These are phyloP conservation scores for Dentipellis fragilis DNA, from an alignment of 768 basidiomycete genomes.

Conservation along the genomic window DNA sequence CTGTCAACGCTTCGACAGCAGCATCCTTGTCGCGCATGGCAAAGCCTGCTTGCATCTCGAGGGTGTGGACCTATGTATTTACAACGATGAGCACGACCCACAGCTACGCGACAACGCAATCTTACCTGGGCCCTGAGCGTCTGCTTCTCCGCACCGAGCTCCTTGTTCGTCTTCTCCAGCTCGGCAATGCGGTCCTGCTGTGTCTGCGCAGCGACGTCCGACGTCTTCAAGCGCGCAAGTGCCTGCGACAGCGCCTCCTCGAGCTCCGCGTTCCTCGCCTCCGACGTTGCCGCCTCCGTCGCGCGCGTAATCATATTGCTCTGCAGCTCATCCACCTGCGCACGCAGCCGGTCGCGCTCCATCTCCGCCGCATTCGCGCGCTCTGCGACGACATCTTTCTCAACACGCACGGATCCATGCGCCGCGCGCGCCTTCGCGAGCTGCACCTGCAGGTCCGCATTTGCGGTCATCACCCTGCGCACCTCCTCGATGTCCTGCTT, in stretches of 20 bases:
- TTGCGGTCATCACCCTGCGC: slow-evolving; percentile 38
- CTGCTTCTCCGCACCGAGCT: slow-evolving; percentile 46
- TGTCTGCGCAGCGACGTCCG: slow-evolving; percentile 57
- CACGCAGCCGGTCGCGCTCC: slow-evolving; percentile 54
- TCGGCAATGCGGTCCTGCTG: slow-evolving; percentile 50
- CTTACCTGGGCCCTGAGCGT: slow-evolving; percentile 51
- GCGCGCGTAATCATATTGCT: slow-evolving; percentile 30
- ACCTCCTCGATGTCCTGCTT: slow-evolving; percentile 65
- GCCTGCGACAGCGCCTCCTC: slow-evolving; percentile 70
- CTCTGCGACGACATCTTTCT: slow-evolving; percentile 66
- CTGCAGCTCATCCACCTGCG: slow-evolving; percentile 48
- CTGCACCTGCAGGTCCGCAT: slow-evolving; percentile 63
- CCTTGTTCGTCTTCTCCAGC: slow-evolving; percentile 52
- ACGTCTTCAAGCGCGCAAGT: slow-evolving; percentile 56
- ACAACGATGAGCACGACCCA: slow-evolving; percentile 8
- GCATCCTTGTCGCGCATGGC: slow-evolving; percentile 55
- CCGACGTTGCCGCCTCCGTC: slow-evolving; percentile 36
- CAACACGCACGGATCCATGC: slow-evolving; percentile 70
- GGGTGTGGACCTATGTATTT: slow-evolving; percentile 39
- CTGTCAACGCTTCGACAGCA: slow-evolving; percentile 35
- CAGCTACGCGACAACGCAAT: slow-evolving; percentile 3
- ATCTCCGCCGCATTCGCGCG: slow-evolving; percentile 49
- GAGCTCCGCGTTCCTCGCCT: slow-evolving; percentile 45
- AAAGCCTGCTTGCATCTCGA: slow-evolving; percentile 50
- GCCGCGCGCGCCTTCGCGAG: slow-evolving; percentile 67